These are phyloP conservation scores for Populus hybrid DNA, from an alignment of 441 rosid genomes.

Conservation along the genomic window DNA sequence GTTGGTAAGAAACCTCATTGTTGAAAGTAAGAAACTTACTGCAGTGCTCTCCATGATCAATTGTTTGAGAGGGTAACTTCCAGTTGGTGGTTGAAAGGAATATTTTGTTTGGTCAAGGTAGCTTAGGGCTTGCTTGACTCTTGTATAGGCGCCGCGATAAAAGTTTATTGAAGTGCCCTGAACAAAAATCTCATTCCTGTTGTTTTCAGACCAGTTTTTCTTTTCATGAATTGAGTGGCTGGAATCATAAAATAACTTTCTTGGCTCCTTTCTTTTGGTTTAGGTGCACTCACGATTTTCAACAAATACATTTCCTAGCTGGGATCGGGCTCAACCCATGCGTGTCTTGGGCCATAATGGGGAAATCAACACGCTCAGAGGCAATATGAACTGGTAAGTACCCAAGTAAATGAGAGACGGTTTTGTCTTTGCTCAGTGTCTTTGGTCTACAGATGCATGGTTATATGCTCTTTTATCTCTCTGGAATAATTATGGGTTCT, in stretches of 20 bases:
- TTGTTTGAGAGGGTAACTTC: slow-evolving; percentile 50
- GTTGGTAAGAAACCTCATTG: slow-evolving; percentile 86
- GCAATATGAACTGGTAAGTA: slow-evolving; percentile 95
- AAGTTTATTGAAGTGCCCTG: slow-evolving; percentile 21
- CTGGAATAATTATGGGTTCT: background rate
- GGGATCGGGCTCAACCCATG: slow-evolving; percentile 99
- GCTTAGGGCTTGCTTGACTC: slow-evolving; percentile 42
- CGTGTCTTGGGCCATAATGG: slow-evolving; percentile 99
- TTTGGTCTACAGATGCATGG: background rate
- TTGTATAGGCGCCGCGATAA: slow-evolving; percentile 27
- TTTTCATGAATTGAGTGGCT: slow-evolving; percentile 19
- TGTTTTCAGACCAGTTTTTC: slow-evolving; percentile 30
- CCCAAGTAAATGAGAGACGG: background rate
- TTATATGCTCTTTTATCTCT: background rate
- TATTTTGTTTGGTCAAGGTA: slow-evolving; percentile 33
- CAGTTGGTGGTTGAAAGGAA: slow-evolving; percentile 24
- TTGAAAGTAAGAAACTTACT: slow-evolving; percentile 72
- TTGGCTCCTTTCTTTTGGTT: slow-evolving; percentile 31
- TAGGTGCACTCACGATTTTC: slow-evolving; percentile 98
- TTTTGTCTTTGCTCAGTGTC: background rate
- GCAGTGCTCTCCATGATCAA: slow-evolving; percentile 51
- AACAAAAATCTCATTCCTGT: slow-evolving; percentile 21
- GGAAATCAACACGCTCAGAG: slow-evolving; percentile 98
- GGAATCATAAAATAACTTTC: slow-evolving; percentile 24
- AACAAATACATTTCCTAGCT: slow-evolving; percentile 98